Conservation (phyloP, 306 rosid genomes). For the Amphicarpaea edgeworthii region DNA sequence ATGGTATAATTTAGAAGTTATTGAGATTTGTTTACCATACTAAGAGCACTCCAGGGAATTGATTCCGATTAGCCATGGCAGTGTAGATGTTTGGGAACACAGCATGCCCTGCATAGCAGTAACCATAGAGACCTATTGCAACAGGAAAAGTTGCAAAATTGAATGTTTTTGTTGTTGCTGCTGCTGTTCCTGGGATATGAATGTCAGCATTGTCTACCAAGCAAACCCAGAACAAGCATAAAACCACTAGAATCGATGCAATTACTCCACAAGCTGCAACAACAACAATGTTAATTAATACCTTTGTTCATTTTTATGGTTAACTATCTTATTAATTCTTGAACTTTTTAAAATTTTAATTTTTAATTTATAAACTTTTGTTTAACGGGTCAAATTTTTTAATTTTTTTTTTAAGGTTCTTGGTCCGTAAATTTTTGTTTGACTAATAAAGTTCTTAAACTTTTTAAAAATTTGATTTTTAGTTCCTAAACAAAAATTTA, state of each 20-base stretch:
- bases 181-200: slow-evolving; percentile 56
- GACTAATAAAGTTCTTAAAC: no score
- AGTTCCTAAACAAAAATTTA: no score
- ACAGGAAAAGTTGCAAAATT: slow-evolving; percentile 86
- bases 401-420: no score
- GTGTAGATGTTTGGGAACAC: slow-evolving; percentile 94
- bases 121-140: slow-evolving; percentile 94
- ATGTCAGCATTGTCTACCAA: slow-evolving; percentile 71
- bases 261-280: slow-evolving; percentile 87
- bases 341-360: no score
- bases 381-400: no score
- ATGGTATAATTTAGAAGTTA: neutral
- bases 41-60: slow-evolving; percentile 81
- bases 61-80: slow-evolving; percentile 85
- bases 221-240: slow-evolving; percentile 86
- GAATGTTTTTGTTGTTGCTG: slow-evolving; percentile 62
- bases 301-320: no score
- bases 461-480: no score
- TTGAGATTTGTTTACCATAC: slow-evolving; percentile 63
- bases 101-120: slow-evolving; percentile 96
- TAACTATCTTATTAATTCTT: no score
- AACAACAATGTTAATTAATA: slow-evolving; percentile 18
- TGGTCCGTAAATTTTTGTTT: no score
- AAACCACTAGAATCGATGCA: slow-evolving; percentile 74
- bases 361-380: no score